phyloP scores from a whole-genome alignment of 2,329 filamentous ascomycete species.

The Xylariaceae sp. region DNA sequence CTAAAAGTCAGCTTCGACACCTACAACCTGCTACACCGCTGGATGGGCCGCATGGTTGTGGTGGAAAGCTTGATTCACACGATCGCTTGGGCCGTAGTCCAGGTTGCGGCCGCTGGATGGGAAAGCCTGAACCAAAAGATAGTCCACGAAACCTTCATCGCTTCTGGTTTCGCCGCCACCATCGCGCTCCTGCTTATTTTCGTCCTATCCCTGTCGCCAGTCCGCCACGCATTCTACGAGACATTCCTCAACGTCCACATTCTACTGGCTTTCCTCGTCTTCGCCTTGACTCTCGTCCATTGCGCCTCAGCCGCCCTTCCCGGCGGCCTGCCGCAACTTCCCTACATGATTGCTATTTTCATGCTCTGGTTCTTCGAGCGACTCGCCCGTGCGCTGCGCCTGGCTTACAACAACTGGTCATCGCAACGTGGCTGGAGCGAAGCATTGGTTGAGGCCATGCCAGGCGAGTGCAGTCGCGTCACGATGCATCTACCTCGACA shows the following conservation, averaged over 20 bases:
- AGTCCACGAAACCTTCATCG: conserved; percentile 56
- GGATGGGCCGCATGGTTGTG: conserved; percentile 71
- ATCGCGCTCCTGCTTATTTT: conserved; percentile 60
- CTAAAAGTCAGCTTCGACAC: conserved; percentile 91
- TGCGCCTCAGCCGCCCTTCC: conserved; percentile 59
- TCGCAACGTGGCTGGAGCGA: conserved; percentile 50
- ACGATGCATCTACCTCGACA: conserved; percentile 65
- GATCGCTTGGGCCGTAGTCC: conserved; percentile 67
- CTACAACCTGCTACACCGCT: conserved; percentile 85
- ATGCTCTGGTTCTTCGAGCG: conserved; percentile 74
- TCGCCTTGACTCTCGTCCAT: conserved; percentile 75
- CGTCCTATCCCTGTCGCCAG: conserved; percentile 66
- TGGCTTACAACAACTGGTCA: conserved; percentile 63
- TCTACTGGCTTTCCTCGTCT: conserved; percentile 59
- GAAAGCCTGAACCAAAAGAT: conserved; percentile 50
- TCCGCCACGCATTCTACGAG: conserved; percentile 95
- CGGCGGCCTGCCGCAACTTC: conserved; percentile 63
- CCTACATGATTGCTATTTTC: conserved; percentile 70
- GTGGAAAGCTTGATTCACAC: conserved; percentile 66
- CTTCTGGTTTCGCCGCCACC: conserved; percentile 57
- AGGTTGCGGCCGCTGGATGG: conserved; percentile 60
- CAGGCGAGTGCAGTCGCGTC: conserved; percentile 64
- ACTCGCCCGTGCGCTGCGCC: conserved; percentile 53
- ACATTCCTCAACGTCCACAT: conserved; percentile 89
- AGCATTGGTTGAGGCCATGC: conserved; percentile 61